Base-by-base conservation (phyloP, 202 grass and related monocot genomes). In the Bolboschoenoplectus hybrid region DNA sequence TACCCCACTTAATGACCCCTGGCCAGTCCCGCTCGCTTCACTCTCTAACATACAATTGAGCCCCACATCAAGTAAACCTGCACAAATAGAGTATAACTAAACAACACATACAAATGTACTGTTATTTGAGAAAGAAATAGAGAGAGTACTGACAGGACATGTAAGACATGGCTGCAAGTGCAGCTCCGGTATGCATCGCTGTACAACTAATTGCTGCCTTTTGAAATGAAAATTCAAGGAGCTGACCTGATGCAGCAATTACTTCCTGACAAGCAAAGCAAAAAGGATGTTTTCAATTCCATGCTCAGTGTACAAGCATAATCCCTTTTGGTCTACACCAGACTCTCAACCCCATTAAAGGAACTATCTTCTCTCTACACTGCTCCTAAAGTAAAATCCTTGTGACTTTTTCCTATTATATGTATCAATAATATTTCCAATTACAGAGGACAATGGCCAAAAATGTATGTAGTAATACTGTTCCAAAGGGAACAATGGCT, bases 91-190 rank as follows among this genome's bases (percentile, higher is more conserved):
- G 35, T 53, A 83, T 46, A 38, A 61, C 82, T 87, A 85, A 72
- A 26, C 34, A 51, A 11, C 36, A 66, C 80, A 36, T 77, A 61
- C 1, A 43, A 47, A 87, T 52, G 35, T 84, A 85, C 67, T 88
- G 50, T 50, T 51, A 87, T 58, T 34, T 40, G 36, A 14, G 74
- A 74, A 0, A 74, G 58, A 74, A 35, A 80, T 32, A 65, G 57
- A 85, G 7, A 63, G 81, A 76, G 60, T 74, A 94, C 97, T 94
- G 46, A 98, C 97, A 90, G 67, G 91, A 98, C 45, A 98, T 87
- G 87, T 92, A 98, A 66, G 97, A 94, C 93, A 98, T 96, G 67
- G 97, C 87, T 75, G 93, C 93, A 88, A 98, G 85, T 87, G 91
- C 91, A 74, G 90, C 93, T 80, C 93, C 91, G 47, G 87, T 85